Evolutionary conservation across 257 asterid genomes (phyloP).

Genomic region (Echium plantagineum): DNA sequence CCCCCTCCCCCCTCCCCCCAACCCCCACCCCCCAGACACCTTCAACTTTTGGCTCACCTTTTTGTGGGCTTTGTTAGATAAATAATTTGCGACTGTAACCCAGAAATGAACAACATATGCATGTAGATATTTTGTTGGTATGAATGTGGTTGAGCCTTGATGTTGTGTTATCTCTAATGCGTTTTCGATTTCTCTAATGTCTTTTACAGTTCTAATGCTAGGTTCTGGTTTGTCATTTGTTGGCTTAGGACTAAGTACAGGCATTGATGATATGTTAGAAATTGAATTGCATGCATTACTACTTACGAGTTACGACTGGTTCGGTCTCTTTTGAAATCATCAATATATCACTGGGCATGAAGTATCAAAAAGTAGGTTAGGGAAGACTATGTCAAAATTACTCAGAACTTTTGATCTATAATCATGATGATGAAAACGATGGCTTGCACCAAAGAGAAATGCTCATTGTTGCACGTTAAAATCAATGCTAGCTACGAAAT

Average conservation of each 20-base stretch:
- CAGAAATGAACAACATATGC: slow-evolving; percentile 13
- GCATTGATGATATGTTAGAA: background rate
- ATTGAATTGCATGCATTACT: background rate
- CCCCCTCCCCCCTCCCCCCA: slow-evolving; percentile 10
- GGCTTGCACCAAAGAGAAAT: background rate
- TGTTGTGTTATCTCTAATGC: background rate
- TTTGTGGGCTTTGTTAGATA: slow-evolving; percentile 37
- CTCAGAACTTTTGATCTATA: too few species aligned
- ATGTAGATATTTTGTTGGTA: slow-evolving; percentile 20
- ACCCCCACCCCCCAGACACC: slow-evolving; percentile 5
- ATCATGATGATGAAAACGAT: too few species aligned
- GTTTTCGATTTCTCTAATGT: background rate
- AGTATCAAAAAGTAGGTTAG: too few species aligned
- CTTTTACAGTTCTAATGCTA: background rate
- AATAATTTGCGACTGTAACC: slow-evolving; percentile 45
- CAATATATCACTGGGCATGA: background rate
- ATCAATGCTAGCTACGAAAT: slow-evolving; percentile 8
- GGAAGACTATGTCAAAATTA: too few species aligned
- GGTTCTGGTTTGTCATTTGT: background rate
- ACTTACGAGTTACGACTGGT: too few species aligned
- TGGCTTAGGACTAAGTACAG: background rate
- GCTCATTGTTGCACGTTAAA: slow-evolving; percentile 4
- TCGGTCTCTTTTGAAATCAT: background rate
- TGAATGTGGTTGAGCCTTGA: background rate
- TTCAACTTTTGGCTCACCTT: slow-evolving; percentile 17